Base-by-base conservation (phyloP, 257 asterid species). In the Asclepias syriaca region DNA sequence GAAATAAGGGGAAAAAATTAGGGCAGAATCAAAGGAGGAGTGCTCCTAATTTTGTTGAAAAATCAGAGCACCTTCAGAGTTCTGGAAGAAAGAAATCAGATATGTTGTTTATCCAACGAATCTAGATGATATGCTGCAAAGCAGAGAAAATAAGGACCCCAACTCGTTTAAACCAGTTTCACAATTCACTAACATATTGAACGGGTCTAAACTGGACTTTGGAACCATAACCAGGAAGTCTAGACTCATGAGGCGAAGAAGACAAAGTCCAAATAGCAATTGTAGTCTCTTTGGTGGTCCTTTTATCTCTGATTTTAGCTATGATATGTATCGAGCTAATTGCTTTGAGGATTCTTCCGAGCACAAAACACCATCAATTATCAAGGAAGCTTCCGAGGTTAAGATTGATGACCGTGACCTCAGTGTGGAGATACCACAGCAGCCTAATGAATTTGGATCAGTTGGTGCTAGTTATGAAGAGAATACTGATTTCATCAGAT, bases 171-270 rank as follows among this genome's bases (percentile, higher is more conserved):
- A 39, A 48, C 18, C 37, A 66, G 70, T 15, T 46, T 19, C 77
- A 37, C 54, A 66, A 22, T 19, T 59, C 18, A n/a, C 45, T 15
- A 15, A 39, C 16, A 22, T 18, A 19, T 18, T 6, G 16, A 57
- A n/a, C 39, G 58, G 74, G 58, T 43, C 66, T 57, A 40, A 22
- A 43, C 63, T 67, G 32, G 69, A 58, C 29, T 69, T 78, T 32
- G 78, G 78, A 27, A 61, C 61, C 37, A 16, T 72, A 22, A 67
- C 63, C n/a, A 60, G 71, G 49, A 69, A 64, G 73, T 59, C 77
- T 43, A 66, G 81, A 57, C 19, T 50, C 22, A 66, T 58, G 66
- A 72, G 48, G 49, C 68, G 81, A 59, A 69, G 72, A 51, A 73
- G 51, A 56, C 65, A 68, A 22, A 50, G 45, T 21, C 68, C 40